Base-by-base conservation (phyloP, 2,329 filamentous ascomycete genomes). In the Fusarium sp. region DNA sequence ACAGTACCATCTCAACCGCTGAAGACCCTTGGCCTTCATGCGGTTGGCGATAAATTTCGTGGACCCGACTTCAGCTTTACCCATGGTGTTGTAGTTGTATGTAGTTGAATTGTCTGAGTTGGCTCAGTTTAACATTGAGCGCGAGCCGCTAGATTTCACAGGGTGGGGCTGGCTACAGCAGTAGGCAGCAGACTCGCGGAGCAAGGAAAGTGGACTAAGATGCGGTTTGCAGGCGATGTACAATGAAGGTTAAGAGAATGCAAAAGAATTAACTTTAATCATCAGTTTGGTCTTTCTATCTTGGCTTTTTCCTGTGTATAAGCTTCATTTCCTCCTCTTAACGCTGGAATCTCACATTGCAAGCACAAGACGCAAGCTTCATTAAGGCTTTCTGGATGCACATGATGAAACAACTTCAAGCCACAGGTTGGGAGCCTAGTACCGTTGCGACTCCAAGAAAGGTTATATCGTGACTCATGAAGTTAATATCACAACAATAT, bases 41-140 rank as follows among this genome's bases (percentile, higher is more conserved):
- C 94, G 92, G 83, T 98, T 98, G 81, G 88, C 90, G 65, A 98
- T 87, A 79, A 93, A 88, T 83, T 98, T 98, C n/a, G 91, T 94
- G 60, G 91, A 93, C 69, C 96, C 96, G 57, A 93, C 90, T 84
- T 98, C 96, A 76, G 96, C 96, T 84, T 93, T 93, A 56, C 91
- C 91, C 95, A 98, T 98, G 55, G 78, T 91, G 83, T 55, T 22
- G 65, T 29, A 43, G 43, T 58, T 63, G 53, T 71, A 30, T 63
- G 53, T 71, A 30, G 49, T 41, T 43, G 49, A 13, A 52, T 58
- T 54, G 29, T 41, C 41, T 47, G 15, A 59, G 45, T 63, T 58
- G 34, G 45, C 40, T 20, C 10, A 62, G 60, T 27, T 49, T 10
- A 8, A 41, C n/a, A 11, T 20, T 22, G 25, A 24, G 34, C 30